Evolutionary conservation across 1,284 basidiomycete genomes (phyloP).

Genomic region (Naganishia cerealis): DNA sequence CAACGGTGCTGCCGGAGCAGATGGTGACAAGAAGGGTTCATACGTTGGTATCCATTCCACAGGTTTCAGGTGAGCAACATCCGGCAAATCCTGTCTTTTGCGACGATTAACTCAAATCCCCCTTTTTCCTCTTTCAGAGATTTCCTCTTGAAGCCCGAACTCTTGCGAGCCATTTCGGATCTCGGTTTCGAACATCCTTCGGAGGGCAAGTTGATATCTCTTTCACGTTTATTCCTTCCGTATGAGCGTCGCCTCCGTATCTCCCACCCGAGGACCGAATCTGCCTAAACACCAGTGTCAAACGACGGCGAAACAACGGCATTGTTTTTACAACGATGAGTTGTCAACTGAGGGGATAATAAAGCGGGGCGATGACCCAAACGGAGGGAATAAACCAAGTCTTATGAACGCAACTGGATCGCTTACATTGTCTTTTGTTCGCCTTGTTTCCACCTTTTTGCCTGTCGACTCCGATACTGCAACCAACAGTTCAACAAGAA

Average conservation of each 20-base stretch:
- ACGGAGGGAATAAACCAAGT: slow-evolving; percentile 8
- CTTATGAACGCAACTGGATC: slow-evolving; percentile 4
- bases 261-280: not conserved
- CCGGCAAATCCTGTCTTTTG: not conserved
- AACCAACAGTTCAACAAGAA: slow-evolving; percentile 88
- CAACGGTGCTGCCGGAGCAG: slow-evolving; percentile 62
- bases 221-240: slow-evolving; percentile 12
- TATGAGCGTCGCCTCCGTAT: slow-evolving; percentile 23
- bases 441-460: slow-evolving; percentile 15
- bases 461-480: slow-evolving; percentile 8
- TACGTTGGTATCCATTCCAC: slow-evolving; percentile 97
- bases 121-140: slow-evolving; percentile 62
- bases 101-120: slow-evolving; percentile 31
- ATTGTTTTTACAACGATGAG: not conserved
- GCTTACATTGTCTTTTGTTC: slow-evolving; percentile 26
- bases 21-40: slow-evolving; percentile 86
- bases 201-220: slow-evolving; percentile 68
- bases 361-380: not conserved
- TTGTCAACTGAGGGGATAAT: not conserved
- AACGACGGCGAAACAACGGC: not conserved
- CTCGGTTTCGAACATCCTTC: slow-evolving; percentile 99
- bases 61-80: slow-evolving; percentile 72
- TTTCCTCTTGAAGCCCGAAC: slow-evolving; percentile 94
- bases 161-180: slow-evolving; percentile 96
- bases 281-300: not conserved